Evolutionary conservation across 345 rosid species (phyloP).

Genomic region (Salix exigua): DNA sequence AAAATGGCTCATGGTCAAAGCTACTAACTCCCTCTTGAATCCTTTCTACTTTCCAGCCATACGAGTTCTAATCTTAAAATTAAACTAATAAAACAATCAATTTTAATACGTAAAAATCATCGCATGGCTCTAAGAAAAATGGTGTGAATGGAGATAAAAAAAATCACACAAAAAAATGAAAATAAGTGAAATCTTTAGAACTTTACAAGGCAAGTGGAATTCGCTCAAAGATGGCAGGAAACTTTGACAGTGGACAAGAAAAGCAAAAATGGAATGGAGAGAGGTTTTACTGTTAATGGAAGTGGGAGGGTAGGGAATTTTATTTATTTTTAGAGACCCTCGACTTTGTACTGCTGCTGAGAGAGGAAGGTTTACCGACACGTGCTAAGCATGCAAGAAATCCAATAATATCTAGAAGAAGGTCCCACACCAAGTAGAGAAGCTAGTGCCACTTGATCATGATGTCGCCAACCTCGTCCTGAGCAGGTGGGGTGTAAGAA

Average conservation of each 20-base stretch:
- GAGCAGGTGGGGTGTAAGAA: slow-evolving; percentile 18
- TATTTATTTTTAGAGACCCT: too few relatives aligned
- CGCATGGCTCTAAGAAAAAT: too few relatives aligned
- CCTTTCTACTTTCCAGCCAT: too few relatives aligned
- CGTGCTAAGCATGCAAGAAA: slow-evolving; percentile 31
- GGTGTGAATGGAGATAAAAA: background rate
- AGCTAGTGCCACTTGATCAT: slow-evolving; percentile 27
- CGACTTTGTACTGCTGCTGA: too few relatives aligned
- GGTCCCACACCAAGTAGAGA: slow-evolving; percentile 17
- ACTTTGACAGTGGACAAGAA: background rate
- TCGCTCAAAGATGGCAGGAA: background rate
- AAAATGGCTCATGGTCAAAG: too few relatives aligned
- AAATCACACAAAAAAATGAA: background rate
- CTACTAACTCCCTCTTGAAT: too few relatives aligned
- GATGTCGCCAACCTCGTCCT: slow-evolving; percentile 34
- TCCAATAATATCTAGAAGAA: background rate
- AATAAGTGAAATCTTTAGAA: background rate
- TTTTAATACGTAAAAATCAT: too few relatives aligned
- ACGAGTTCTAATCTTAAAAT: too few relatives aligned
- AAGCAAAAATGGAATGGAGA: too few relatives aligned
- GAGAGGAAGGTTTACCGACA: slow-evolving; percentile 2
- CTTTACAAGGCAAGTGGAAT: background rate
- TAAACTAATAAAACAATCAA: too few relatives aligned
- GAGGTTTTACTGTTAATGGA: too few relatives aligned
- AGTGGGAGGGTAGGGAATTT: too few relatives aligned